Percentiles rank a stretch among this genome's conserved stretches.
Evolutionary conservation across 345 rosid genomes (phyloP).

Genomic region (Linum tenue): DNA sequence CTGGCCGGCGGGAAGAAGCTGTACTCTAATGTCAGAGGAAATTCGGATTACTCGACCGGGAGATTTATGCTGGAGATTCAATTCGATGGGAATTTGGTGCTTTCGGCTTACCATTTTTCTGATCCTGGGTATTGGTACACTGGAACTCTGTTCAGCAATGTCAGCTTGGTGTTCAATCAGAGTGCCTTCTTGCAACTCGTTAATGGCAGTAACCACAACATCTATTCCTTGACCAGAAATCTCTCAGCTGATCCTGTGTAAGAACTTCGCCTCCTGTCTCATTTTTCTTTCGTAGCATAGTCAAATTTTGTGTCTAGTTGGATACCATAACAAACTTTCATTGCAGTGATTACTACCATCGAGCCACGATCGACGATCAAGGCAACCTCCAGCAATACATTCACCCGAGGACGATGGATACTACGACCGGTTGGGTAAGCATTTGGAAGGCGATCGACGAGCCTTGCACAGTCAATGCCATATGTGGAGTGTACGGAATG

Average conservation of each 20-base stretch:
- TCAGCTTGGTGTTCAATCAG: constrained; percentile 9
- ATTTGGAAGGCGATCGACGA: constrained; percentile 19
- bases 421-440: constrained; percentile 11
- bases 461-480: constrained; percentile 13
- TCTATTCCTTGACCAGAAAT: constrained; percentile 11
- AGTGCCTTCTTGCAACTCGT: constrained; percentile 14
- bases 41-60: constrained; percentile 9
- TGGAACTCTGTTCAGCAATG: background rate
- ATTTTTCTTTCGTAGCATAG: no score
- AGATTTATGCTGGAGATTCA: constrained; percentile 23
- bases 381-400: constrained; percentile 16
- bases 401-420: constrained; percentile 9
- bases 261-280: no score
- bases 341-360: constrained; percentile 13
- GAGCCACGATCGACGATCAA: constrained; percentile 14
- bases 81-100: constrained; percentile 21
- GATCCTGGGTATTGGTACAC: constrained; percentile 23
- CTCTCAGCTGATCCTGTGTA: background rate
- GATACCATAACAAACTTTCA: background rate
- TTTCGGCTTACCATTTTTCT: constrained; percentile 17
- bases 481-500: constrained; percentile 23
- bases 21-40: constrained; percentile 17
- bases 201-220: constrained; percentile 9
- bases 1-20: background rate
- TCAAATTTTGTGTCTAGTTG: no score